Base-by-base conservation (phyloP, 495 filamentous ascomycete genomes). In the Trichoderma orchidacearum region DNA sequence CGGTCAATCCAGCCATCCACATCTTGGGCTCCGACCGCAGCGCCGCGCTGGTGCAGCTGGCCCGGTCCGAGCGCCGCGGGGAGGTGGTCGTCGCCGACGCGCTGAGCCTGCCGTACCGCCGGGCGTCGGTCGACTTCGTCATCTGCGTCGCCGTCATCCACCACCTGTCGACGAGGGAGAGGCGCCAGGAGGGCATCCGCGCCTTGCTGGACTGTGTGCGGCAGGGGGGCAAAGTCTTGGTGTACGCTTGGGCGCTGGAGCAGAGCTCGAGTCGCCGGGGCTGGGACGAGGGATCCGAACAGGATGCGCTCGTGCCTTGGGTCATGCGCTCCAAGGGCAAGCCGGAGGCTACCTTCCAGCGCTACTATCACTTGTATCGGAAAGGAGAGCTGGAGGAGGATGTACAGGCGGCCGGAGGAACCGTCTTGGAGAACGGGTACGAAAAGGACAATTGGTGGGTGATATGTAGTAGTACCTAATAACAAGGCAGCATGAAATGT, bases 371-470 rank as follows among this genome's bases (percentile, higher is more conserved):
- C 72, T 76, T 98, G 9, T 98, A 95, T 71, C 76, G 84, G 50
- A 80, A 85, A 62, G 87, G 85, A 23, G 93, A 98, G 69, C 70
- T 98, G 64, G 90, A 96, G 64, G 75, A 80, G 34, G 89, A 98
- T 68, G 80, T 95, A 58, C 63, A 65, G 36, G 74, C 71, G 27
- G 93, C 89, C 45, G 90, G 89, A 30, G 93, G 93, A 31, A 67
- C 65, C 51, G 81, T 96, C 17, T 59, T 92, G 38, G 83, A 85
- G 60, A 85, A 84, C 56, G 93, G 93, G 28, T 98, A 96, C 73
- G 93, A 98, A 65, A 93, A 83, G 69, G 93, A 98, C 61, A 98
- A 98, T 75, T 97, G 93, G 93, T 98, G 93, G 92, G 89, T 69
- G 45, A 70, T 77, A 64, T 58, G 57, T 38, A 31, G 29, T n/a